Evolutionary conservation across 1,284 basidiomycete species (phyloP).

Genomic region (Phlebopus sp.): DNA sequence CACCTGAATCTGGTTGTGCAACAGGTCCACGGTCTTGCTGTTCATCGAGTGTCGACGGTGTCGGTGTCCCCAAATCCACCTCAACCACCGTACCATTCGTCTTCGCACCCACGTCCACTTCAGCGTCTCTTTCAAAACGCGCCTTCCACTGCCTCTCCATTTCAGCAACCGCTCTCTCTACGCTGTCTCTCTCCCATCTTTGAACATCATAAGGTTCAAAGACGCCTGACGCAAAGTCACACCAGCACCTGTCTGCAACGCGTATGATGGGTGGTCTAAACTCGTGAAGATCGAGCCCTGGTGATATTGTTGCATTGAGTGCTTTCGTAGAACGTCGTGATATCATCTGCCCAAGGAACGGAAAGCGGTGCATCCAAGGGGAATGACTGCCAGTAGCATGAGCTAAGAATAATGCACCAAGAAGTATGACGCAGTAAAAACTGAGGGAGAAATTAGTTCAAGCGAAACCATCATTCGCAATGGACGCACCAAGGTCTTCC

Average conservation of each 20-base stretch:
- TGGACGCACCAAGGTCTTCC: conserved; percentile 71
- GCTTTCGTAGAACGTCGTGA: conserved; percentile 67
- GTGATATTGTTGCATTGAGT: conserved; percentile 41
- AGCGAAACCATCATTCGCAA: not conserved
- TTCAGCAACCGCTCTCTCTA: conserved; percentile 46
- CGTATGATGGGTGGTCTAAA: conserved; percentile 44
- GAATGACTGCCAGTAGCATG: conserved; percentile 82
- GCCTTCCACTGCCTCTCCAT: conserved; percentile 43
- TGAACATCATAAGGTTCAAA: conserved; percentile 74
- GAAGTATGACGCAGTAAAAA: conserved; percentile 79
- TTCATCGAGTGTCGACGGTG: not conserved
- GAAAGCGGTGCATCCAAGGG: conserved; percentile 59
- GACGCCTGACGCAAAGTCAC: conserved; percentile 59
- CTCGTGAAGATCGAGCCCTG: conserved; percentile 33
- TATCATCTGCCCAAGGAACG: conserved; percentile 60
- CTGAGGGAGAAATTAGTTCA: conserved; percentile 36
- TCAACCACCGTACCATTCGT: conserved; percentile 10
- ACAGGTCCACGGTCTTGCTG: not conserved
- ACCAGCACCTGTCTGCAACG: conserved; percentile 77
- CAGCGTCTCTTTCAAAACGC: conserved; percentile 13
- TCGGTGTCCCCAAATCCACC: conserved; percentile 6
- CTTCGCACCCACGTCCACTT: conserved; percentile 4
- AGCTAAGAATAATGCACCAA: conserved; percentile 73
- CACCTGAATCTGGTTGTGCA: not conserved
- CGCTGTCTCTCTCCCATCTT: conserved; percentile 65